Evolutionary conservation across 2,329 filamentous ascomycete species (phyloP).

Genomic region (Macrophomina pseudophaseolina): DNA sequence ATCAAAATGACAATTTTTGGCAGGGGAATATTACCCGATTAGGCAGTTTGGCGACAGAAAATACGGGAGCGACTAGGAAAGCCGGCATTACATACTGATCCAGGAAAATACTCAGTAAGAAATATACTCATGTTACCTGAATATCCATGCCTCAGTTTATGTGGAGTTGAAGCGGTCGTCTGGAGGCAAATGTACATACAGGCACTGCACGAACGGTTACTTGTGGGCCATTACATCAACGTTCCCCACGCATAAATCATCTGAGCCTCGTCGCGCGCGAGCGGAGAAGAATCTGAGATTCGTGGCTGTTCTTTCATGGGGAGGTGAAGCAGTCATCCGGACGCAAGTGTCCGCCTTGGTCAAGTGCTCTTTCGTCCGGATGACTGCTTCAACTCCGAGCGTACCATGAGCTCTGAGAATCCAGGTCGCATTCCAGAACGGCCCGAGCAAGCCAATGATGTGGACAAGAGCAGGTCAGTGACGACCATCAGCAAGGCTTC

Average conservation of each 20-base stretch:
- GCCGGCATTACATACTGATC: background rate
- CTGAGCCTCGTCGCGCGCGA: too few relatives aligned
- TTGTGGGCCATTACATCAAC: too few relatives aligned
- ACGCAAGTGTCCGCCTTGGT: too few relatives aligned
- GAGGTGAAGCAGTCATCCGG: conserved; percentile 10
- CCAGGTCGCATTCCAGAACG: too few relatives aligned
- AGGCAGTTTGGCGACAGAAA: background rate
- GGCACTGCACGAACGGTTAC: too few relatives aligned
- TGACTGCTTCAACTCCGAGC: background rate
- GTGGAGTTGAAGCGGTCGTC: too few relatives aligned
- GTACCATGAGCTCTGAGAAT: too few relatives aligned
- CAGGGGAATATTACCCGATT: background rate
- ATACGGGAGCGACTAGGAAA: too few relatives aligned
- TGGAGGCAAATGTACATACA: too few relatives aligned
- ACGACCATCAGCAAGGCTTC: background rate
- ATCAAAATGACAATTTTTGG: background rate
- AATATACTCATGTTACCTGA: background rate
- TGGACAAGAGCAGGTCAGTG: background rate
- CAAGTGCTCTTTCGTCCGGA: too few relatives aligned
- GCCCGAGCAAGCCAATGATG: background rate
- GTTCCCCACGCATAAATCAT: too few relatives aligned
- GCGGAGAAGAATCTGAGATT: background rate
- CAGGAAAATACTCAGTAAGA: background rate
- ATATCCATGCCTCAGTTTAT: too few relatives aligned
- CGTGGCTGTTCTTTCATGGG: background rate